A percentile compares a stretch with the other conserved stretches of the same genome.
Conservation (phyloP, 2,329 filamentous ascomycete species). For the Colletotrichum siamense region DNA sequence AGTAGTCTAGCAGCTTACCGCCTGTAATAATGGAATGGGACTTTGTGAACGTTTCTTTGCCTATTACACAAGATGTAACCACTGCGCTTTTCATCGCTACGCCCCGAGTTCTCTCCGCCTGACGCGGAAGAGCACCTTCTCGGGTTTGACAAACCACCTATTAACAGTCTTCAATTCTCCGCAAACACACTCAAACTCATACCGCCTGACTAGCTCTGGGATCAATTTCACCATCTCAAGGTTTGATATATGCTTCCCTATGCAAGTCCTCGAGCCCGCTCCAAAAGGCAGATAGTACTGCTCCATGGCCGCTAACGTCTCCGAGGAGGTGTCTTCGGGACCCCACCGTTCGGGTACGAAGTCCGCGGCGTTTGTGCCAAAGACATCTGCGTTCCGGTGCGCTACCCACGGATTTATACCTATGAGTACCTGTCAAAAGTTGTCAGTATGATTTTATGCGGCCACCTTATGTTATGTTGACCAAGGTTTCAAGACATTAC, state of each 20-base stretch:
- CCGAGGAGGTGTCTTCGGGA: neutral
- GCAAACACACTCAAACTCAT: neutral
- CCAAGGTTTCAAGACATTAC: neutral
- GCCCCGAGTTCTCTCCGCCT: neutral
- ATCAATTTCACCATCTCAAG: neutral
- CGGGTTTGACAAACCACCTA: neutral
- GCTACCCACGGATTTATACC: neutral
- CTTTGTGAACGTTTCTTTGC: no score
- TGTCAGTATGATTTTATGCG: neutral
- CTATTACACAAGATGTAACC: no score
- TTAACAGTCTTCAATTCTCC: neutral
- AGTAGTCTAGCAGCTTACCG: no score
- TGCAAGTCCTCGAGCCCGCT: neutral
- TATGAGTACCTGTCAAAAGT: neutral
- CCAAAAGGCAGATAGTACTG: neutral
- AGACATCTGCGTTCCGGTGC: neutral
- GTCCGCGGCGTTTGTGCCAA: neutral
- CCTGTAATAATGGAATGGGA: no score
- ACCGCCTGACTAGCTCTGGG: neutral
- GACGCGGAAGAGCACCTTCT: neutral
- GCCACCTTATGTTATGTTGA: neutral
- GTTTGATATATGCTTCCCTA: neutral
- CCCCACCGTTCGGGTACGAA: neutral
- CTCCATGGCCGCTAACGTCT: neutral
- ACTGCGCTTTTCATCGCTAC: no score